These are phyloP conservation scores for Trametes sp. DNA, from an alignment of 1,284 basidiomycete genomes.

Conservation along the genomic window DNA sequence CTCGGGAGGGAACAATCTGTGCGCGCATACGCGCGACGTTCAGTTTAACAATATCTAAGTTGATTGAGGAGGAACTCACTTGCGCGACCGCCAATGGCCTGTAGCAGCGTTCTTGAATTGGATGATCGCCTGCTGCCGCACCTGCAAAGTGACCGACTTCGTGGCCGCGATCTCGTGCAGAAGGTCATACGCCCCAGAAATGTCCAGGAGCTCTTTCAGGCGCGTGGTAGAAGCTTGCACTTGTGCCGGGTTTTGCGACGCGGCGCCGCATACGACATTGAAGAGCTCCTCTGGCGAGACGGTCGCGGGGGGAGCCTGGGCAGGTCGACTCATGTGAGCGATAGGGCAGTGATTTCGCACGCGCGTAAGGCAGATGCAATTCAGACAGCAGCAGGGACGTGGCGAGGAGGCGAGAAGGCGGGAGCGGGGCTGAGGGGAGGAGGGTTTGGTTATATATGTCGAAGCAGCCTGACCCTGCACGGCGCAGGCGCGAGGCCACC, in stretches of 20 bases:
- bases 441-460: slow-evolving; percentile 4
- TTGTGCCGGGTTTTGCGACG: slow-evolving; percentile 70
- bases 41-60: background rate
- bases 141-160: slow-evolving; percentile 59
- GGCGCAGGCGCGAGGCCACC: slow-evolving; percentile 18
- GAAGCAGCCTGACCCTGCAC: background rate
- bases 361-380: slow-evolving; percentile 7
- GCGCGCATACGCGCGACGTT: slow-evolving; percentile 6
- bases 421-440: slow-evolving; percentile 2
- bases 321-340: slow-evolving; percentile 19
- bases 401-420: background rate
- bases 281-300: slow-evolving; percentile 69
- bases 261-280: slow-evolving; percentile 67
- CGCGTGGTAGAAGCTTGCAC: slow-evolving; percentile 66
- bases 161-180: slow-evolving; percentile 75
- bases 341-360: background rate
- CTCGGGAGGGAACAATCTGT: slow-evolving; percentile 72
- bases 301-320: slow-evolving; percentile 26
- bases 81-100: slow-evolving; percentile 74
- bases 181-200: slow-evolving; percentile 72
- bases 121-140: slow-evolving; percentile 80
- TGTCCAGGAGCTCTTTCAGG: slow-evolving; percentile 70
- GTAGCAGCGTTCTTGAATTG: slow-evolving; percentile 81
- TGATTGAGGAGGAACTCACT: slow-evolving; percentile 48
- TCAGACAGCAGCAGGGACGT: slow-evolving; percentile 20